A percentile compares a stretch with the other conserved stretches of the same genome.
phyloP scores from a whole-genome alignment of 306 rosid species.

The Mimosa bimucronata region DNA sequence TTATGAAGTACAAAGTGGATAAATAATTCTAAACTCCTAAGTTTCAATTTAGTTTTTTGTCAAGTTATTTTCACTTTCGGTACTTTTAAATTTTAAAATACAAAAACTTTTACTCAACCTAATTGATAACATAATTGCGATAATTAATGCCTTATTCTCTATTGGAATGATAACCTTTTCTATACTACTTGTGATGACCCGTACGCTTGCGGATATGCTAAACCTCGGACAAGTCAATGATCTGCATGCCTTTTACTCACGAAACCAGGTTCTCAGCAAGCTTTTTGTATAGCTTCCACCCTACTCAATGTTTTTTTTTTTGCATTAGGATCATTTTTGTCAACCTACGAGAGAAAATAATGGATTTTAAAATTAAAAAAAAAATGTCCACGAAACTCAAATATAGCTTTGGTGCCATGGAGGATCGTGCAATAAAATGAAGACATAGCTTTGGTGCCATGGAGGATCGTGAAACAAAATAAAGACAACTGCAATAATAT shows the following conservation, averaged over 20 bases:
- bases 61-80: too few species aligned
- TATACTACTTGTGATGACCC: too few species aligned
- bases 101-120: too few species aligned
- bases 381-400: constrained; percentile 25
- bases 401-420: constrained; percentile 8
- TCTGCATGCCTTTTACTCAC: constrained; percentile 60
- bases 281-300: constrained; percentile 71
- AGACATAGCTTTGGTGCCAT: constrained; percentile 5
- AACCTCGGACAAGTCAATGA: too few species aligned
- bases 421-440: constrained; percentile 14
- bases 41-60: too few species aligned
- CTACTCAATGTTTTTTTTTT: constrained; percentile 83
- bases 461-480: constrained; percentile 1
- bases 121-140: too few species aligned
- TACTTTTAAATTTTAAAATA: too few species aligned
- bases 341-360: constrained; percentile 59
- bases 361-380: constrained; percentile 25
- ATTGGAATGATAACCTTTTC: too few species aligned
- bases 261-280: constrained; percentile 82
- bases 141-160: too few species aligned
- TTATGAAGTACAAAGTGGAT: too few species aligned
- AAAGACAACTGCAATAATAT: constrained; percentile 15
- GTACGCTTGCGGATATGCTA: too few species aligned
- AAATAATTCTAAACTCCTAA: too few species aligned
- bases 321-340: constrained; percentile 84